Conservation (phyloP, 23 red algal genomes). For the Gracilaria domingensis region DNA sequence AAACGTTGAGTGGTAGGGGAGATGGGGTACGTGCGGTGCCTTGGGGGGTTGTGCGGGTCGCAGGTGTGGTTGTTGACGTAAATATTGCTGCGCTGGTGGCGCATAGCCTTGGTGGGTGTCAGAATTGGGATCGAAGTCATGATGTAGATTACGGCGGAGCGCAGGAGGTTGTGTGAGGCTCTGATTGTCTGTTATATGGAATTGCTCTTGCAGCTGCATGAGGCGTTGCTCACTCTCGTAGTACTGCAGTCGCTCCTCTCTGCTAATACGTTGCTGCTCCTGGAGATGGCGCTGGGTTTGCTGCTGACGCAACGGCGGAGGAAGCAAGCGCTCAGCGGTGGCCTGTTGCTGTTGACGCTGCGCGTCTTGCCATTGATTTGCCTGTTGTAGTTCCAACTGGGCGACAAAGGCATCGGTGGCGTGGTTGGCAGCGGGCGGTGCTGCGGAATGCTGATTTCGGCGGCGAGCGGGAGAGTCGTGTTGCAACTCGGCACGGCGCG, state of each 20-base stretch:
- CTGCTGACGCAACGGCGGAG: slow-evolving; percentile 26
- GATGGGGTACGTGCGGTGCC: background rate
- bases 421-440: background rate
- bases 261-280: slow-evolving; percentile 10
- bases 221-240: slow-evolving; percentile 18
- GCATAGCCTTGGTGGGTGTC: slow-evolving; percentile 3
- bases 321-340: background rate
- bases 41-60: background rate
- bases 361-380: slow-evolving; percentile 7
- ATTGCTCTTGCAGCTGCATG: slow-evolving; percentile 8
- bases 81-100: slow-evolving; percentile 18
- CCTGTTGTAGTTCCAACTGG: slow-evolving; percentile 17
- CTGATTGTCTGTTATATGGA: slow-evolving; percentile 10
- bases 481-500: slow-evolving; percentile 17
- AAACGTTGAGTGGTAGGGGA: background rate
- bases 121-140: background rate
- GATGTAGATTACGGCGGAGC: background rate
- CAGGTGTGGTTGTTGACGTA: slow-evolving; percentile 23
- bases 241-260: slow-evolving; percentile 14
- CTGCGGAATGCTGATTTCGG: background rate
- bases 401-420: background rate
- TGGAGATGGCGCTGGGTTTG: slow-evolving; percentile 43
- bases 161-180: slow-evolving; percentile 9
- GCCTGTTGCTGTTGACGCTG: slow-evolving; percentile 5
- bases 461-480: background rate